Evolutionary conservation across 495 filamentous ascomycete genomes (phyloP).

Genomic region (Penicillium canescens): DNA sequence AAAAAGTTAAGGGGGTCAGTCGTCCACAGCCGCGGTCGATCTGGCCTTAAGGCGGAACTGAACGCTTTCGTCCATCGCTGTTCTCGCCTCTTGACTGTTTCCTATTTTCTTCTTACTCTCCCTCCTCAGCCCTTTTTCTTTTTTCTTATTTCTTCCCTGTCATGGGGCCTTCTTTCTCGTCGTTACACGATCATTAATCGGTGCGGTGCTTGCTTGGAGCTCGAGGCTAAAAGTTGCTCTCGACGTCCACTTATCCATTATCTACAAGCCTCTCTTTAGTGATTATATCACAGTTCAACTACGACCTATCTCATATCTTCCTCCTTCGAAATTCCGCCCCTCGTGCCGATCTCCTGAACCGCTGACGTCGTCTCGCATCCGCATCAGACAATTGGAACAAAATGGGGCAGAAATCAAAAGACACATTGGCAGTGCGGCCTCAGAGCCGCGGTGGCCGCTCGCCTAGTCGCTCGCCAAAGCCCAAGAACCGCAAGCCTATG

Average conservation of each 20-base stretch:
- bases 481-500: constrained; percentile 40
- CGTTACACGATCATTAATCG: constrained; percentile 43
- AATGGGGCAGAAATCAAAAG: constrained; percentile 42
- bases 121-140: constrained; percentile 10
- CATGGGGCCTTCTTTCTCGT: constrained; percentile 37
- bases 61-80: constrained; percentile 35
- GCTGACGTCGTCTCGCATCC: constrained; percentile 11
- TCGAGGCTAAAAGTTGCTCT: constrained; percentile 15
- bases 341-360: constrained; percentile 7
- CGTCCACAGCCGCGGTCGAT: constrained; percentile 28
- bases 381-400: constrained; percentile 9
- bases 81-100: constrained; percentile 24
- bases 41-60: constrained; percentile 33
- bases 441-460: constrained; percentile 37
- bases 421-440: constrained; percentile 40
- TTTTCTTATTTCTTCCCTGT: constrained; percentile 29
- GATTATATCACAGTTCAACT: background rate
- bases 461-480: constrained; percentile 43
- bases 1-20: constrained; percentile 23
- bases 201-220: constrained; percentile 32
- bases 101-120: constrained; percentile 23
- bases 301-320: background rate
- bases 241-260: constrained; percentile 13
- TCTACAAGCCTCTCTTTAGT: background rate
- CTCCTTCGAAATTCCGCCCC: background rate